phyloP scores from a whole-genome alignment of 306 rosid genomes.

The Sicyos edulis region DNA sequence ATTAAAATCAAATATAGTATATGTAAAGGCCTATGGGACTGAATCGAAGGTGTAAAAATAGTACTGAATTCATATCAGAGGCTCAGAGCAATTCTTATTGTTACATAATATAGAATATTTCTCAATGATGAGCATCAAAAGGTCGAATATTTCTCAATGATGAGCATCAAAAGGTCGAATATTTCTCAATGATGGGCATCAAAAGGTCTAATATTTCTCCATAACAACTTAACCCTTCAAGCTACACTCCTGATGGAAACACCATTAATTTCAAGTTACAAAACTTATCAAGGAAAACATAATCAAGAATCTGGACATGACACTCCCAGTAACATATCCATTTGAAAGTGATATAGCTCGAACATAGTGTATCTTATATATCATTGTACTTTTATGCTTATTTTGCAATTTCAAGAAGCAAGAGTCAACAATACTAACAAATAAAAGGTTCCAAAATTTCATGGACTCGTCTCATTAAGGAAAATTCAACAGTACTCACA shows the following conservation, averaged over 20 bases:
- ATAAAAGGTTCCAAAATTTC: neutral
- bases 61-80: neutral
- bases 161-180: neutral
- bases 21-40: neutral
- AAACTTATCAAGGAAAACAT: neutral
- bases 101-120: neutral
- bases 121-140: neutral
- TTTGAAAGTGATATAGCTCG: neutral
- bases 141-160: no score
- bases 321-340: neutral
- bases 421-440: neutral
- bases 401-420: neutral
- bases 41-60: neutral
- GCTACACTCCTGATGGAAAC: neutral
- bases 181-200: neutral
- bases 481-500: neutral
- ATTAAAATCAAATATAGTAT: neutral
- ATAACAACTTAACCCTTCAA: slow-evolving; percentile 7
- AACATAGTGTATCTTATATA: neutral
- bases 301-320: neutral
- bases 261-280: neutral
- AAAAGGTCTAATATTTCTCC: neutral
- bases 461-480: slow-evolving; percentile 27
- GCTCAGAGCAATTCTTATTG: neutral
- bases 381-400: neutral